phyloP scores from a whole-genome alignment of 2,329 filamentous ascomycete species.

The Colletotrichum eleusines region DNA sequence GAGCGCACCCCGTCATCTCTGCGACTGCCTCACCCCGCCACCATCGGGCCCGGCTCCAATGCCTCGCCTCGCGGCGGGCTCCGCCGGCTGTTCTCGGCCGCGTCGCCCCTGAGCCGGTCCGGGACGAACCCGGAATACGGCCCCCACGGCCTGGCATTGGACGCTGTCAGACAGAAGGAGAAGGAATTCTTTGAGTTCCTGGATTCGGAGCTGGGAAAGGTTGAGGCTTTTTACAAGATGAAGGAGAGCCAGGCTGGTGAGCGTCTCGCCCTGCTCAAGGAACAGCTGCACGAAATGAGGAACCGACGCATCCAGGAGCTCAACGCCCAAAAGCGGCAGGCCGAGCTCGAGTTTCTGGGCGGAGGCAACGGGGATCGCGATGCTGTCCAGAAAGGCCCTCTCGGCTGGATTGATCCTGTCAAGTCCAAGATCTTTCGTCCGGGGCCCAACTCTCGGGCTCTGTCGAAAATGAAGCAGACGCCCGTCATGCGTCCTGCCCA shows the following conservation, averaged over 20 bases:
- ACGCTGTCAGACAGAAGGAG: conserved; percentile 78
- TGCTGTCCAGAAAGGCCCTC: conserved; percentile 43
- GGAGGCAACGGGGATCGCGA: conserved; percentile 47
- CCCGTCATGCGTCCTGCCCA: conserved; percentile 54
- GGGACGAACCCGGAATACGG: conserved; percentile 57
- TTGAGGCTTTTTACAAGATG: conserved; percentile 87
- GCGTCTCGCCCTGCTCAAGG: conserved; percentile 76
- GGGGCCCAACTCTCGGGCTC: conserved; percentile 71
- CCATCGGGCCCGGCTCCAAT: conserved; percentile 20
- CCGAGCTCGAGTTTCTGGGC: conserved; percentile 47
- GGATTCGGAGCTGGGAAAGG: conserved; percentile 87
- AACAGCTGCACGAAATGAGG: conserved; percentile 94
- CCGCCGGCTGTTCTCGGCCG: conserved; percentile 56
- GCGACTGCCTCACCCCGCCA: conserved; percentile 30
- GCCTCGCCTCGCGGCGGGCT: conserved; percentile 45
- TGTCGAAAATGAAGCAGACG: conserved; percentile 66
- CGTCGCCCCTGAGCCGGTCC: conserved; percentile 51
- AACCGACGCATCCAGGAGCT: conserved; percentile 84
- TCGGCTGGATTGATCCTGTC: conserved; percentile 65
- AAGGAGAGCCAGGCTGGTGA: conserved; percentile 89
- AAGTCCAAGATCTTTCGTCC: conserved; percentile 66
- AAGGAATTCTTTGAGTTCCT: conserved; percentile 90
- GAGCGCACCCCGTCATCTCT: conserved; percentile 22
- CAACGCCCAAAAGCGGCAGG: conserved; percentile 55
- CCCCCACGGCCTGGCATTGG: conserved; percentile 55